A percentile compares a stretch with the other conserved stretches of the same genome.
These are phyloP conservation scores for Plenodomus tracheiphilus DNA, from an alignment of 2,329 filamentous ascomycete genomes.

Conservation along the genomic window DNA sequence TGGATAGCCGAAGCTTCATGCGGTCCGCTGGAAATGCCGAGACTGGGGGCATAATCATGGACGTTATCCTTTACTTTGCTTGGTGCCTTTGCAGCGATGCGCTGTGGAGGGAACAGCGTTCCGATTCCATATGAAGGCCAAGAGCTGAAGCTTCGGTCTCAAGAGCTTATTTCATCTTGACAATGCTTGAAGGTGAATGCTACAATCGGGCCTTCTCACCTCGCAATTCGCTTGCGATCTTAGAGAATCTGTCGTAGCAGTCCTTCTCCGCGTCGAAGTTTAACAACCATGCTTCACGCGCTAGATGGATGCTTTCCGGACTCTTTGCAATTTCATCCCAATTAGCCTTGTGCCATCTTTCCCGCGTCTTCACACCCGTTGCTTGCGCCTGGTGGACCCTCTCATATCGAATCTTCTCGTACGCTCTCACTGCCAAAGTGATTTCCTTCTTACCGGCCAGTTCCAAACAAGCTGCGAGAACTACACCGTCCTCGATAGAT, in stretches of 20 bases:
- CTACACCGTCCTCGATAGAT: conserved; percentile 55
- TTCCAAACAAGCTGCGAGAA: conserved; percentile 31
- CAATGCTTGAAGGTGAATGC: neutral
- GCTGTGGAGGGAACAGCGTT: neutral
- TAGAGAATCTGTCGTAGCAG: conserved; percentile 34
- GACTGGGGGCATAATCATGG: neutral
- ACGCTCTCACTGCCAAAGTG: conserved; percentile 27
- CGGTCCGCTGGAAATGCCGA: neutral
- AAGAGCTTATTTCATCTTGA: neutral
- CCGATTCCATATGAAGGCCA: neutral
- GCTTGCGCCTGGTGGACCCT: conserved; percentile 35
- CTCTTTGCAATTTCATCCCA: conserved; percentile 31
- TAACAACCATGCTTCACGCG: conserved; percentile 35
- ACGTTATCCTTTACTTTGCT: neutral
- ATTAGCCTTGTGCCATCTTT: conserved; percentile 37
- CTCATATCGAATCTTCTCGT: conserved; percentile 39
- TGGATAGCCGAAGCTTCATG: neutral
- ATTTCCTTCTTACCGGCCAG: conserved; percentile 31
- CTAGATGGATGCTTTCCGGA: conserved; percentile 34
- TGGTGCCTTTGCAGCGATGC: neutral
- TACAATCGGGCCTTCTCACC: conserved; percentile 14
- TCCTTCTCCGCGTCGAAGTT: conserved; percentile 38
- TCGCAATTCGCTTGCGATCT: conserved; percentile 18
- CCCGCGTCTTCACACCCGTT: conserved; percentile 33
- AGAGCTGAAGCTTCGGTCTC: neutral